phyloP scores from a whole-genome alignment of 2,329 filamentous ascomycete species.

The Annulohypoxylon truncatum region DNA sequence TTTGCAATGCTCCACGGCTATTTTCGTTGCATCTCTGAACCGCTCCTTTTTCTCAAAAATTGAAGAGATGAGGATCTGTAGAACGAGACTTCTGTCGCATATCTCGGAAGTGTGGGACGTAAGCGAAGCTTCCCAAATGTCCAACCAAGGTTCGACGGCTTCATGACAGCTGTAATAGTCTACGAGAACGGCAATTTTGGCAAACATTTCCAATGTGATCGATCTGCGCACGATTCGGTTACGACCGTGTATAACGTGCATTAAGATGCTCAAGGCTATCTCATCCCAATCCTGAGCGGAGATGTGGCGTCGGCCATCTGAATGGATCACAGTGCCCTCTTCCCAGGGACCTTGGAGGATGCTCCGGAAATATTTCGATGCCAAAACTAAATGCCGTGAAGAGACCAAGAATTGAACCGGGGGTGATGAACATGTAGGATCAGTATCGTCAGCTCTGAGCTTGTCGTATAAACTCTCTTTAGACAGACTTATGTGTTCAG shows the following conservation, averaged over 20 bases:
- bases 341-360: conserved; percentile 28
- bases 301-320: conserved; percentile 3
- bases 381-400: conserved; percentile 35
- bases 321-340: conserved; percentile 6
- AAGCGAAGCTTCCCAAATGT: background rate
- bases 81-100: conserved; percentile 1
- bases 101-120: background rate
- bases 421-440: background rate
- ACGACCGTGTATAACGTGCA: conserved; percentile 32
- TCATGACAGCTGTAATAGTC: conserved; percentile 33
- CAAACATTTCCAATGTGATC: conserved; percentile 21
- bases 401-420: conserved; percentile 19
- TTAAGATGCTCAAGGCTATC: conserved; percentile 46
- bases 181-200: conserved; percentile 31
- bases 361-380: conserved; percentile 31
- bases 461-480: too few relatives aligned
- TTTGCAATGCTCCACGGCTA: background rate
- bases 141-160: background rate
- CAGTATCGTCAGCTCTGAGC: background rate
- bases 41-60: background rate
- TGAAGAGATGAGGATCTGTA: conserved; percentile 8
- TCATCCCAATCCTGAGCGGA: conserved; percentile 44
- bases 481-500: too few relatives aligned
- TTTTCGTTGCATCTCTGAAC: background rate
- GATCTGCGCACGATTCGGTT: conserved; percentile 13